Evolutionary conservation across 768 basidiomycete genomes (phyloP).

Genomic region (Cystofilobasidium bisporidii): DNA sequence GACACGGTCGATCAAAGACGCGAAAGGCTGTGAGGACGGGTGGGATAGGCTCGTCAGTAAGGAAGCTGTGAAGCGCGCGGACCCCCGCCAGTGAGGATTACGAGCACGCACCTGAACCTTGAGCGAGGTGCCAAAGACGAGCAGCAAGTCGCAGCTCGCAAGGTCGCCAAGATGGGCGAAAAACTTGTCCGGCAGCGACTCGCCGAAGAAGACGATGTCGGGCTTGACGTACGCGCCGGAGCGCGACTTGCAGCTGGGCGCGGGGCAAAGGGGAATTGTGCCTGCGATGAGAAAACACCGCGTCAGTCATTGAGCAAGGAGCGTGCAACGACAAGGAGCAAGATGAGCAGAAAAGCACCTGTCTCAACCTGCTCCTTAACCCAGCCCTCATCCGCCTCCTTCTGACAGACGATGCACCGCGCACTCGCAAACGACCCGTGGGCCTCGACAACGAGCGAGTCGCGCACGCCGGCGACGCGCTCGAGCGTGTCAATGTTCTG

Average conservation of each 20-base stretch:
- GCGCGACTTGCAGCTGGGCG: not conserved
- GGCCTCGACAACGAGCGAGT: slow-evolving; percentile 72
- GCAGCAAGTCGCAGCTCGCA: slow-evolving; percentile 61
- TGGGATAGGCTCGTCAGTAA: not conserved
- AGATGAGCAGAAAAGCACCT: too few relatives aligned
- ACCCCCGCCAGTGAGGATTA: too few relatives aligned
- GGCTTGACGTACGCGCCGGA: slow-evolving; percentile 57
- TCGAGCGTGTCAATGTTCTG: slow-evolving; percentile 51
- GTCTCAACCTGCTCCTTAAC: slow-evolving; percentile 57
- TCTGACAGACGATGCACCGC: slow-evolving; percentile 62
- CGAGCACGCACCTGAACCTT: slow-evolving; percentile 45
- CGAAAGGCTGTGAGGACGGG: slow-evolving; percentile 58
- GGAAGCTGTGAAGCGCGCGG: not conserved
- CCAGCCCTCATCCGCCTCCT: slow-evolving; percentile 52
- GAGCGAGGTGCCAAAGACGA: slow-evolving; percentile 84
- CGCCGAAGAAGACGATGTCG: slow-evolving; percentile 92
- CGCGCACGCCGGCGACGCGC: slow-evolving; percentile 66
- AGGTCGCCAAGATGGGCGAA: not conserved
- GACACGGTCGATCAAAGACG: slow-evolving; percentile 57
- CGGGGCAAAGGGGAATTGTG: slow-evolving; percentile 13
- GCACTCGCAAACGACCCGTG: slow-evolving; percentile 91
- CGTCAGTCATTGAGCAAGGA: too few relatives aligned
- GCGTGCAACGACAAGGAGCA: too few relatives aligned
- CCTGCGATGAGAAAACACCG: not conserved
- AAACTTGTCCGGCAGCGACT: slow-evolving; percentile 40